Evolutionary conservation across 331 rosid genomes (phyloP).

Genomic region (Spiraea crenata): DNA sequence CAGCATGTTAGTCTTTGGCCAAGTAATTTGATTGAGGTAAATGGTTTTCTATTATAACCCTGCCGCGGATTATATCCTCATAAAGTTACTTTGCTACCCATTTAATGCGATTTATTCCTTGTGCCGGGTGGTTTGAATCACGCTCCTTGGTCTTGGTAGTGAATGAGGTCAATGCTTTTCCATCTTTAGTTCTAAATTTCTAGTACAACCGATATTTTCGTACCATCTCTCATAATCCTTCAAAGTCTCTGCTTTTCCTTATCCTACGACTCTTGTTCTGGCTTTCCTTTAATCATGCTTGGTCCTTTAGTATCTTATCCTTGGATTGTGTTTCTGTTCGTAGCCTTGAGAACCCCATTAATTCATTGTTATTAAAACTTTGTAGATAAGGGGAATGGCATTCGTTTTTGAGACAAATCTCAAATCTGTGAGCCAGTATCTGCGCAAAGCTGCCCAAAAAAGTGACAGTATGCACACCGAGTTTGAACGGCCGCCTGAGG

Average conservation of each 20-base stretch:
- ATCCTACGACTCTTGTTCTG: background rate
- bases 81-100: background rate
- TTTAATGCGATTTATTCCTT: background rate
- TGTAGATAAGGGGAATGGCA: constrained; percentile 70
- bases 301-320: background rate
- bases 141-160: constrained; percentile 37
- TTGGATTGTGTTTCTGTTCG: constrained; percentile 1
- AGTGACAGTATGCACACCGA: constrained; percentile 20
- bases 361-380: constrained; percentile 23
- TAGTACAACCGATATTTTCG: background rate
- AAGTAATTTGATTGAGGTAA: constrained; percentile 72
- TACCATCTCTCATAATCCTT: background rate
- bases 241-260: background rate
- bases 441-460: constrained; percentile 29
- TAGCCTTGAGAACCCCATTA: background rate
- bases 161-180: constrained; percentile 49
- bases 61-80: background rate
- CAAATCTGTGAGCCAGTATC: constrained; percentile 44
- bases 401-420: constrained; percentile 61
- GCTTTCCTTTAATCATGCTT: background rate
- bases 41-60: constrained; percentile 9
- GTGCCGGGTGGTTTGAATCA: background rate
- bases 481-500: constrained; percentile 32
- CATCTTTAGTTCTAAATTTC: constrained; percentile 12
- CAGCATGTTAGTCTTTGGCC: constrained; percentile 44